These are phyloP conservation scores for Nadsonia starkeyi-henricii DNA, from an alignment of 1,139 yeast genomes.

Conservation along the genomic window DNA sequence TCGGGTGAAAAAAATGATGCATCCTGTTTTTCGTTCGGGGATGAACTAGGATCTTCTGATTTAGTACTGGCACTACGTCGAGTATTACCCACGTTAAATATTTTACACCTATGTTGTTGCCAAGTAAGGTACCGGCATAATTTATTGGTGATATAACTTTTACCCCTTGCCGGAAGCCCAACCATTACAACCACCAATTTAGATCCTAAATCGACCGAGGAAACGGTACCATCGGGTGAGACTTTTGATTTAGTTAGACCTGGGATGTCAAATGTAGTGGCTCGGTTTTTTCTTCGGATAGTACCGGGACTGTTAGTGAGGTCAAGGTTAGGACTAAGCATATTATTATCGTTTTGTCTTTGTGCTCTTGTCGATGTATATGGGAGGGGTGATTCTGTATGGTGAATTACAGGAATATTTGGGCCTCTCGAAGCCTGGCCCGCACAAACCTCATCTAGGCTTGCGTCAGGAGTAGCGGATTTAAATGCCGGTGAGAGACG, in stretches of 20 bases:
- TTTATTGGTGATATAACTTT: conserved; percentile 83
- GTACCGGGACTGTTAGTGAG: neutral
- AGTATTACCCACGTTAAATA: conserved; percentile 90
- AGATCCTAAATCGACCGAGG: conserved; percentile 59
- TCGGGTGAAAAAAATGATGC: conserved; percentile 83
- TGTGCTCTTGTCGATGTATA: too few species aligned
- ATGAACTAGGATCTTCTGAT: conserved; percentile 6
- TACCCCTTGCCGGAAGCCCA: conserved; percentile 87
- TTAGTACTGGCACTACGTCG: conserved; percentile 45
- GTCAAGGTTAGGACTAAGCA: too few species aligned
- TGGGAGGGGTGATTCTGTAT: too few species aligned
- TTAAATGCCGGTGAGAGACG: neutral
- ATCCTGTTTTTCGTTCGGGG: conserved; percentile 30
- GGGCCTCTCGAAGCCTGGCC: too few species aligned
- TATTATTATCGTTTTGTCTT: too few species aligned
- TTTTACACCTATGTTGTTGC: conserved; percentile 80
- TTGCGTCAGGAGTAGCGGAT: too few species aligned
- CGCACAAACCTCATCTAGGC: too few species aligned
- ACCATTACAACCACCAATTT: conserved; percentile 89
- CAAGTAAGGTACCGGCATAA: conserved; percentile 78
- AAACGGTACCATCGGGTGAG: conserved; percentile 72
- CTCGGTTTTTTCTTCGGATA: conserved; percentile 19
- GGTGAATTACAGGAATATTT: too few species aligned
- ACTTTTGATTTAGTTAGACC: conserved; percentile 78
- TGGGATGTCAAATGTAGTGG: conserved; percentile 82